Conservation (phyloP, 176 grass and related monocot genomes). For the Raddia distichophylla region DNA sequence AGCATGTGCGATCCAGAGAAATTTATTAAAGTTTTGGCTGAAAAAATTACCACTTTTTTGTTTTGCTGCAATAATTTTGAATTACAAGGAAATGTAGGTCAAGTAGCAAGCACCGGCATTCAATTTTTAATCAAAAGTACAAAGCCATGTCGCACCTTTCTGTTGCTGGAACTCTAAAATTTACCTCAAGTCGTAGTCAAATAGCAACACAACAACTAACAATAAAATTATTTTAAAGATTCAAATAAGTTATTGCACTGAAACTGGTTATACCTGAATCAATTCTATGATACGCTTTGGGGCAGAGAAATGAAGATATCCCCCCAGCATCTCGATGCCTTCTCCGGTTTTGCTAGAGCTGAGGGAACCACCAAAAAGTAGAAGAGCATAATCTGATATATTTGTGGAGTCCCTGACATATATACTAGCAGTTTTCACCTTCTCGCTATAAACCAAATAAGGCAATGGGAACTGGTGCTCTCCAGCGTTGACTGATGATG, state of each 20-base stretch:
- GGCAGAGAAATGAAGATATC: conserved; percentile 93
- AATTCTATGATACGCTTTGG: conserved; percentile 72
- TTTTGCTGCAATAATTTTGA: background rate
- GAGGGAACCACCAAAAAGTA: conserved; percentile 84
- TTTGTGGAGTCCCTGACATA: conserved; percentile 95
- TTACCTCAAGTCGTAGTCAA: background rate
- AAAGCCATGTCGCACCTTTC: background rate
- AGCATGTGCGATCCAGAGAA: background rate
- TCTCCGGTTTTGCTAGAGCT: conserved; percentile 70
- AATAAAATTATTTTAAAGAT: background rate
- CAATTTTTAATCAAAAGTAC: background rate
- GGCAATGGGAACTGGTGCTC: conserved; percentile 77
- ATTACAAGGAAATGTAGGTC: background rate
- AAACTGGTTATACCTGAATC: conserved; percentile 68
- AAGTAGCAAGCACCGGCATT: background rate
- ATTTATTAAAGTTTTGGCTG: background rate
- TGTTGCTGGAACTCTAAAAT: background rate
- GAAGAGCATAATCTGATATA: conserved; percentile 91
- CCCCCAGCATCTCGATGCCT: conserved; percentile 87
- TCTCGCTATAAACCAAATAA: conserved; percentile 95
- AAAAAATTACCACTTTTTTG: background rate
- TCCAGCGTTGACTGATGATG: conserved; percentile 86
- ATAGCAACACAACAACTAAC: background rate
- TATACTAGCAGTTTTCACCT: conserved; percentile 86
- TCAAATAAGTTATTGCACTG: background rate